Evolutionary conservation across 73 alveolate genomes (phyloP).

Genomic region (Tetrahymena elliotti): DNA sequence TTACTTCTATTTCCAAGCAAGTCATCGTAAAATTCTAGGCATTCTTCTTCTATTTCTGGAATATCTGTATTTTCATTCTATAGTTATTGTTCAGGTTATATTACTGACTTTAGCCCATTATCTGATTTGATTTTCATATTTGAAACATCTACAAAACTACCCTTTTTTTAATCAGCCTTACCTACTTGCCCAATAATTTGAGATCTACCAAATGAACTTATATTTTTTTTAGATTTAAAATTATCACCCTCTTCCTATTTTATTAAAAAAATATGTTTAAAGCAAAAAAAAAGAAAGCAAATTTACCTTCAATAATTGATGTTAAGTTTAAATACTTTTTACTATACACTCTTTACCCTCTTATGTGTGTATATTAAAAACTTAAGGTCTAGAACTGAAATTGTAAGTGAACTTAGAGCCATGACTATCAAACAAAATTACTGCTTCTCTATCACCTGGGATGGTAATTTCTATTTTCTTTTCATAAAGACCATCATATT

Average conservation of each 20-base stretch:
- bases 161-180: background rate
- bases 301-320: background rate
- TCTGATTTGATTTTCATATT: background rate
- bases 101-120: background rate
- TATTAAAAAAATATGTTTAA: background rate
- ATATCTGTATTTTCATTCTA: background rate
- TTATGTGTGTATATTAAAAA: background rate
- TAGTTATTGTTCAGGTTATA: background rate
- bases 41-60: background rate
- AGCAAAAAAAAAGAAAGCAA: background rate
- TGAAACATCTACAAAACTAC: background rate
- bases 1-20: background rate
- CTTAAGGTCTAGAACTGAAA: background rate
- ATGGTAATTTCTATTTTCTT: background rate
- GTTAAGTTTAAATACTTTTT: background rate
- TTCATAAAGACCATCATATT: background rate
- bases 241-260: background rate
- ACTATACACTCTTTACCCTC: background rate
- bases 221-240: background rate
- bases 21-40: background rate
- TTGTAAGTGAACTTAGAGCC: background rate
- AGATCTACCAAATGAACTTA: background rate
- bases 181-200: background rate
- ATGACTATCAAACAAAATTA: background rate
- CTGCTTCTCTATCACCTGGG: background rate